Base-by-base conservation (phyloP, 2,329 filamentous ascomycete species). In the Herpotrichia juniperi region DNA sequence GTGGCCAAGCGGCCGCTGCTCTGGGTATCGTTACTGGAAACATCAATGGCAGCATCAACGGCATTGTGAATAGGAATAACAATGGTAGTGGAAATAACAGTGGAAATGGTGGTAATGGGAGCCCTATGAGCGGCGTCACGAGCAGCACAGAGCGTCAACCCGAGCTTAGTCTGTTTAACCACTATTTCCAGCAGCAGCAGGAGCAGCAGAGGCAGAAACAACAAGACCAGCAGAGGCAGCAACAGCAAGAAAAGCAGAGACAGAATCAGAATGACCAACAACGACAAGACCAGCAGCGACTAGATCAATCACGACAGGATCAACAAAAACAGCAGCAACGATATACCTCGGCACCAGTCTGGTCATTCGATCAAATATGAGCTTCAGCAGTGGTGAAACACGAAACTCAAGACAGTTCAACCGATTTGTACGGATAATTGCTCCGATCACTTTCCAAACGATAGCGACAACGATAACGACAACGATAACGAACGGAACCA, bases 161-260 rank as follows among this genome's bases (percentile, higher is more conserved):
- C 1, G 69, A 72, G 46, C 24, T 72, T 37, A 72, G 68, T 45
- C 63, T 70, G 1, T 71, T 72, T 39, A 70, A 73, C 46, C 69
- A 68, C 1, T 73, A 71, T 51, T 73, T 72, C 35, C 62, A 69
- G 49, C 64, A 67, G 37, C 68, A 73, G 52, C 59, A 64, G 25
- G 57, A 64, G 9, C 53, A 46, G 14, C 37, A 25, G 37, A n/a
- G 17, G 17, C 16, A 34, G 31, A 9, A 16, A 34, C 31, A 34
- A 34, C 31, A 37, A 21, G 7, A 37, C 19, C 34, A 37, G 12
- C n/a, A 37, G 4, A 24, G 16, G 25, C 37, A 40, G 12, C 37
- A 16, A 14, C 37, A 40, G 37, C 19, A 37, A 7, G 4, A 37
- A 19, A n/a, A 37, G 12, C 34, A 14, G n/a, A n/a, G 9, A 21